These are phyloP conservation scores for Thermochaetoides thermophila DNA, from an alignment of 495 filamentous ascomycete species.

Conservation along the genomic window DNA sequence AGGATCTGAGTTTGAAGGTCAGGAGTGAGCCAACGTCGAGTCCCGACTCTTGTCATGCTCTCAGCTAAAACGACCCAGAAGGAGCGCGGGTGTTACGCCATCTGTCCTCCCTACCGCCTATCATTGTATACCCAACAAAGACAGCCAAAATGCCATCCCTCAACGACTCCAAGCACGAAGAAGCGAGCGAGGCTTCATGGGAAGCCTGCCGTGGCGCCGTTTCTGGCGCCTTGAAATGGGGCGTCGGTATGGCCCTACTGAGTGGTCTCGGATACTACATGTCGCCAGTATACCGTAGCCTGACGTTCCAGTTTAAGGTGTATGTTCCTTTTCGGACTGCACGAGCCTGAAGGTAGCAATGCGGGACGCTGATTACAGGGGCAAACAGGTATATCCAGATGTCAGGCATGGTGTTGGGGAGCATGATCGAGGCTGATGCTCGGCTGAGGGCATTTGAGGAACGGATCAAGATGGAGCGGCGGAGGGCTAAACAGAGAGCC, in stretches of 20 bases:
- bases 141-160: slow-evolving; percentile 28
- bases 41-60: no score
- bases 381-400: slow-evolving; percentile 69
- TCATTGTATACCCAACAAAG: no score
- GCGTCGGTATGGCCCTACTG: slow-evolving; percentile 39
- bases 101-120: no score
- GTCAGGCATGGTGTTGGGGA: slow-evolving; percentile 72
- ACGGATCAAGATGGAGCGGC: slow-evolving; percentile 46
- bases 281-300: slow-evolving; percentile 61
- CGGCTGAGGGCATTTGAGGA: slow-evolving; percentile 55
- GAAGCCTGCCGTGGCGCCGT: slow-evolving; percentile 46
- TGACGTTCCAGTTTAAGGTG: slow-evolving; percentile 86
- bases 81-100: no score
- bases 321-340: slow-evolving; percentile 33
- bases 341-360: no score
- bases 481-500: slow-evolving; percentile 44
- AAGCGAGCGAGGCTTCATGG: slow-evolving; percentile 45
- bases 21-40: no score
- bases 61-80: no score
- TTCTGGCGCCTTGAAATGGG: slow-evolving; percentile 51
- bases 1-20: no score
- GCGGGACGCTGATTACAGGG: no score
- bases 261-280: slow-evolving; percentile 40
- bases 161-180: slow-evolving; percentile 34
- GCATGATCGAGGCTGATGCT: slow-evolving; percentile 70